Base-by-base conservation (phyloP, 2,329 filamentous ascomycete species). In the Emmonsiellopsis sp. region DNA sequence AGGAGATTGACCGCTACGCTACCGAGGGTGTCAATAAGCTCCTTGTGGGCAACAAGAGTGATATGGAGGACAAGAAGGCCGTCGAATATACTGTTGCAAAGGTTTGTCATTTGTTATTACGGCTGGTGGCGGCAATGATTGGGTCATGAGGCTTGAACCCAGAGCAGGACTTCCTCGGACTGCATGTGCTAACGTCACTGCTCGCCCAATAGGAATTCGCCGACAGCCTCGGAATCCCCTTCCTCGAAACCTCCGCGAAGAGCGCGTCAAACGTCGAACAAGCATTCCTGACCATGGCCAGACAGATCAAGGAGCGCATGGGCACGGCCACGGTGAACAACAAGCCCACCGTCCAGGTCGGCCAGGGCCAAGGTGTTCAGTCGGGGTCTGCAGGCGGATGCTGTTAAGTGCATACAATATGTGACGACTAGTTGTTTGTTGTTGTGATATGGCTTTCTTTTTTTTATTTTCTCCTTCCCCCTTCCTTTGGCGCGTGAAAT, bases 61-160 rank as follows among this genome's bases (percentile, higher is more conserved):
- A 98, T 87, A 97, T 98, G 90, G 85, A 92, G 56, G 93, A 98
- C 78, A 98, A 98, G 87, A 98, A 97, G 81, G 93, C 97, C 41
- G 93, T 98, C 58, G 93, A 98, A 75, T 98, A 98, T 83, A 95
- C 90, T 60, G 93, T 97, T 63, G 93, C 93, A 65, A 98, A 98
- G 89, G 93, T 96, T 79, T 57, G 81, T 66, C 46, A n/a, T 50
- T 35, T 26, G 20, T 26, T 26, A 26, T 26, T 26, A 26, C 20
- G 20, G 20, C 20, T 26, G 20, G 20, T 26, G 20, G 20, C 20
- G 20, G 20, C 20, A 5, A 26, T 34, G 9, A 13, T 10, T 38
- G 7, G 11, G 35, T 10, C 41, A 11, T 37, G 20, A 26, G 20
- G 20, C 26, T 51, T 11, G 30, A 15, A 31, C 9, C 5, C 41